A percentile compares a stretch with the other conserved stretches of the same genome.
phyloP scores from a whole-genome alignment of 352 stramenopile genomes.

The Phytophthora chlamydospora region DNA sequence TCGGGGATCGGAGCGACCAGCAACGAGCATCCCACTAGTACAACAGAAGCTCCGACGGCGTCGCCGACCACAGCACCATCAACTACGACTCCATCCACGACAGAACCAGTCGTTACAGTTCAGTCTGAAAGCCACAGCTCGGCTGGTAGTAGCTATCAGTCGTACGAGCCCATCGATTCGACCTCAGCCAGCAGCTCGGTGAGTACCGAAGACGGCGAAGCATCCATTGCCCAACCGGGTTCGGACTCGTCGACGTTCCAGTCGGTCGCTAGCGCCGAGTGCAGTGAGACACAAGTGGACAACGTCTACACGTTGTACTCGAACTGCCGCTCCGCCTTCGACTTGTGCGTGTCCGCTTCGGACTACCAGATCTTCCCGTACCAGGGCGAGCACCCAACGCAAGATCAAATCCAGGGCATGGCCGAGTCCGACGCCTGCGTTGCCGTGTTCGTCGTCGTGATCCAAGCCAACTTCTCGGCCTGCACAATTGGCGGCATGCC shows the following conservation, averaged over 20 bases:
- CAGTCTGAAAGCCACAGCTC: not conserved
- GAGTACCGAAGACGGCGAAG: constrained; percentile 9
- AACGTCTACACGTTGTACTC: constrained; percentile 60
- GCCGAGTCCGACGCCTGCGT: constrained; percentile 49
- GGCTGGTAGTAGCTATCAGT: not conserved
- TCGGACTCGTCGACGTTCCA: constrained; percentile 56
- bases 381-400: constrained; percentile 48
- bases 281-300: constrained; percentile 45
- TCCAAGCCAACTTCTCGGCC: constrained; percentile 51
- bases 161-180: constrained; percentile 12
- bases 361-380: constrained; percentile 75
- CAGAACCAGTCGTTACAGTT: not conserved
- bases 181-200: constrained; percentile 1
- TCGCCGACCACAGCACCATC: constrained; percentile 3
- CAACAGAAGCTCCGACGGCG: constrained; percentile 1
- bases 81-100: not conserved
- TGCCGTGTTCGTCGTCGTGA: constrained; percentile 63
- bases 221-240: constrained; percentile 40
- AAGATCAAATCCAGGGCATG: constrained; percentile 60
- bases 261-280: constrained; percentile 45
- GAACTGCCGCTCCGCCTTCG: constrained; percentile 61
- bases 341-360: constrained; percentile 56
- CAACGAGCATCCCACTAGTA: not conserved
- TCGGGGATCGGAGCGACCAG: not conserved
- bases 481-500: constrained; percentile 60